Percentiles rank a stretch among this genome's conserved stretches.
These are phyloP conservation scores for Coemansia sp. DNA, from an alignment of 192 early-diverging fungal genomes.

Conservation along the genomic window DNA sequence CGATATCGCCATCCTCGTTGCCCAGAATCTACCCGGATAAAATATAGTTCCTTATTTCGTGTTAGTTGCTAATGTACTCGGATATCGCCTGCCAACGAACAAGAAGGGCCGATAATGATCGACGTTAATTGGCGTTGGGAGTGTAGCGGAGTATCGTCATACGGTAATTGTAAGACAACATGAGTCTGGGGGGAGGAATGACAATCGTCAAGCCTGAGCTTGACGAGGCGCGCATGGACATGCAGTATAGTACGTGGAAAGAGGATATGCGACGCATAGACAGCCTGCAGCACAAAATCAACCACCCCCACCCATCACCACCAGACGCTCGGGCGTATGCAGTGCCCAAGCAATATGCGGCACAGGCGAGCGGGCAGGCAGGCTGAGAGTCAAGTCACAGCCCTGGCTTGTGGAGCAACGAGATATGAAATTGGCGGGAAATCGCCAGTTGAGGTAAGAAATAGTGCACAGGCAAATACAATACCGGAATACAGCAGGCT, in stretches of 20 bases:
- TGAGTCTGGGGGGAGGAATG: not conserved
- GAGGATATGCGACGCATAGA: not conserved
- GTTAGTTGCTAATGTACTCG: constrained; percentile 1
- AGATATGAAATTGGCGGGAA: not conserved
- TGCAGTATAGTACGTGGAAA: constrained; percentile 23
- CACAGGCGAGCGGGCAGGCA: not conserved
- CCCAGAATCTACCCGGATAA: constrained; percentile 41
- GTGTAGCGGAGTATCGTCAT: not conserved
- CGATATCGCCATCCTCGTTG: constrained; percentile 50
- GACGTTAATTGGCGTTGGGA: not conserved
- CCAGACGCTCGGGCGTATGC: not conserved
- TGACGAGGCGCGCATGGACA: constrained; percentile 12
- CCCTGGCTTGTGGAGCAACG: not conserved
- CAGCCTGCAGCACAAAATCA: not conserved
- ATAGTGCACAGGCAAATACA: constrained; percentile 5
- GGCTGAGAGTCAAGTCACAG: constrained; percentile 5
- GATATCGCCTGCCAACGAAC: not conserved
- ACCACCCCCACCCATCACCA: not conserved
- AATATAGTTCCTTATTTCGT: not conserved
- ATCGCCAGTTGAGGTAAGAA: not conserved
- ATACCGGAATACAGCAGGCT: not conserved
- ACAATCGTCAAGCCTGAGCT: not conserved
- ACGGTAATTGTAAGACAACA: not conserved
- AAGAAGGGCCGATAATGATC: not conserved
- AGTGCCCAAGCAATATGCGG: not conserved